These are phyloP conservation scores for Moricandia arvensis DNA, from an alignment of 345 rosid species.

Conservation along the genomic window DNA sequence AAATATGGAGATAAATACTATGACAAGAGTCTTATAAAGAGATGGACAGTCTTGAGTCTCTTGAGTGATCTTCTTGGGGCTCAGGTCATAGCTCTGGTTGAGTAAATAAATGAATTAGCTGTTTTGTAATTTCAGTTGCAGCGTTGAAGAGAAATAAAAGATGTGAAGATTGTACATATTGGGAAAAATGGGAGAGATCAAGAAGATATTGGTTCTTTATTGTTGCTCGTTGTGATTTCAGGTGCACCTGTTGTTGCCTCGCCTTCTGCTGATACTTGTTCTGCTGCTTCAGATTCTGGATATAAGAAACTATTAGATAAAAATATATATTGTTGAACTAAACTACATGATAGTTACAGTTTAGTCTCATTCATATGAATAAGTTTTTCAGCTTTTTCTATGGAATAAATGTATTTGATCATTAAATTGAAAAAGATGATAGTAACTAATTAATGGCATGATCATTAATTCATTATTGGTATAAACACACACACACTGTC, in stretches of 20 bases:
- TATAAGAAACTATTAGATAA: neutral
- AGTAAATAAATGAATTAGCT: conserved; percentile 38
- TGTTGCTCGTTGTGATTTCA: conserved; percentile 48
- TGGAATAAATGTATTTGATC: neutral
- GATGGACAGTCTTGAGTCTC: conserved; percentile 4
- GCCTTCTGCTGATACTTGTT: conserved; percentile 45
- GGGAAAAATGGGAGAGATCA: conserved; percentile 23
- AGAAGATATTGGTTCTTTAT: conserved; percentile 31
- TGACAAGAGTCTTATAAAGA: conserved; percentile 28
- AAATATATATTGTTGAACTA: neutral
- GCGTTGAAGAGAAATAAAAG: conserved; percentile 26
- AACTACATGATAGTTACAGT: neutral
- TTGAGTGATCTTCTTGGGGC: conserved; percentile 25
- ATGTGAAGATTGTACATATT: conserved; percentile 54
- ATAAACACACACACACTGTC: neutral
- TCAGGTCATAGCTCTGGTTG: conserved; percentile 34
- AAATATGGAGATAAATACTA: neutral
- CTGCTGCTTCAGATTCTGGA: conserved; percentile 54
- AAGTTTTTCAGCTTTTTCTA: neutral
- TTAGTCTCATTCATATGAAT: conserved; percentile 21
- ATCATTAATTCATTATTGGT: too few relatives aligned
- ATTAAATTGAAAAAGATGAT: conserved; percentile 18
- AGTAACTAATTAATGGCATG: conserved; percentile 42
- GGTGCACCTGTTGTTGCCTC: conserved; percentile 31
- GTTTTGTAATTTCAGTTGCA: conserved; percentile 2